Evolutionary conservation across 805 yeast genomes (phyloP).

Genomic region (Sugiyamaella valdiviana): DNA sequence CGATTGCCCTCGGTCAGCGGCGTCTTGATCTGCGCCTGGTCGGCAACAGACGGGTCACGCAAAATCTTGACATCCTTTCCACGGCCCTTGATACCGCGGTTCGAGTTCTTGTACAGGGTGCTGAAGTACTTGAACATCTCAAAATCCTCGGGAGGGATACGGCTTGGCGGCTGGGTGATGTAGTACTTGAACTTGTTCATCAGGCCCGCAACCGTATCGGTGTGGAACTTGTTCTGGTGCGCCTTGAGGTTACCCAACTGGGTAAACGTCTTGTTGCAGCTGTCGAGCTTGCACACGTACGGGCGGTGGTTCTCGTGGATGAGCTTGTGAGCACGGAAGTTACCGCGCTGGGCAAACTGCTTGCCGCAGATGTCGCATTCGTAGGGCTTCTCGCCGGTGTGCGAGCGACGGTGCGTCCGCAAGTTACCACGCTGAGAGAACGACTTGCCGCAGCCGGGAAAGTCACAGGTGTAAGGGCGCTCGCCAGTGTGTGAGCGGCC

Average conservation of each 20-base stretch:
- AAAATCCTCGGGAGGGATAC: conserved; percentile 56
- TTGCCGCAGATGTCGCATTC: conserved; percentile 70
- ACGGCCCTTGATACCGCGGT: conserved; percentile 87
- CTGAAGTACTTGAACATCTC: conserved; percentile 73
- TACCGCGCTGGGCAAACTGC: conserved; percentile 83
- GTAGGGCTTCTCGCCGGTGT: conserved; percentile 91
- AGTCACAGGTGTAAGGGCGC: conserved; percentile 74
- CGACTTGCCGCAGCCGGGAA: conserved; percentile 57
- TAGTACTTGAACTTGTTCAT: conserved; percentile 42
- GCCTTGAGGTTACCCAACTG: conserved; percentile 91
- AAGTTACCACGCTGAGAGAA: conserved; percentile 90
- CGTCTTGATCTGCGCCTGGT: not conserved
- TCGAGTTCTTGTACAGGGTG: conserved; percentile 76
- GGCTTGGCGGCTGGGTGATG: conserved; percentile 23
- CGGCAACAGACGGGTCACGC: conserved; percentile 4
- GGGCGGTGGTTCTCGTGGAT: conserved; percentile 80
- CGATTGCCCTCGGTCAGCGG: not conserved
- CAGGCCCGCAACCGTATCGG: conserved; percentile 58
- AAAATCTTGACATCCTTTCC: conserved; percentile 47
- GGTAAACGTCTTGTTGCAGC: conserved; percentile 78
- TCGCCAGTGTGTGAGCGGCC: conserved; percentile 80
- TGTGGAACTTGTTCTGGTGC: conserved; percentile 87
- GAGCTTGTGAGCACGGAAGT: conserved; percentile 77
- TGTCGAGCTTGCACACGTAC: conserved; percentile 69
- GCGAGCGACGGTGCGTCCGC: conserved; percentile 76